phyloP scores from a whole-genome alignment of 805 yeast genomes.

The Starmerella tilneyi region DNA sequence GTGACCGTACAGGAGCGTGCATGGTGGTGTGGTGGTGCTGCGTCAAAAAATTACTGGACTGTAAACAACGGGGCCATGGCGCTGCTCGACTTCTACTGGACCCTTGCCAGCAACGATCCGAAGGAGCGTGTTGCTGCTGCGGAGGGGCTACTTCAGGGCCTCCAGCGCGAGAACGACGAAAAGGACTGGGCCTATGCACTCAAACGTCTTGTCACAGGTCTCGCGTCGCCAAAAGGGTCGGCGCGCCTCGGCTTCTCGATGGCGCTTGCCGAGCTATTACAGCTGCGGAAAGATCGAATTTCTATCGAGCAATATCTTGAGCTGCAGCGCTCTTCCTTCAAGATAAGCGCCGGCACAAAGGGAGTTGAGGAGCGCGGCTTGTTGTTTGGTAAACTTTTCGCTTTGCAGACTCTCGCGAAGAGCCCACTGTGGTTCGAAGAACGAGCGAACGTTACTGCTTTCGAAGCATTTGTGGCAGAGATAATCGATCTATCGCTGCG shows the following conservation, averaged over 20 bases:
- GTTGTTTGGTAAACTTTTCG: constrained; percentile 76
- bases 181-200: constrained; percentile 76
- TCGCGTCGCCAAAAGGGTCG: constrained; percentile 69
- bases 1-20: no score
- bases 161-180: constrained; percentile 32
- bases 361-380: constrained; percentile 77
- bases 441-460: constrained; percentile 28
- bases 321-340: constrained; percentile 33
- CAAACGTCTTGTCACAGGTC: constrained; percentile 66
- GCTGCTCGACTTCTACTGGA: constrained; percentile 55
- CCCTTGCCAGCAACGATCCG: constrained; percentile 65
- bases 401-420: constrained; percentile 63
- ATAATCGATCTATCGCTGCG: constrained; percentile 47
- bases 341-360: constrained; percentile 39
- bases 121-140: constrained; percentile 67
- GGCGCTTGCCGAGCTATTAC: constrained; percentile 58
- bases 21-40: neutral
- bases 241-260: constrained; percentile 83
- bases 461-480: constrained; percentile 36
- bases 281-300: constrained; percentile 29
- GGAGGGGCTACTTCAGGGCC: constrained; percentile 50
- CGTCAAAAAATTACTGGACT: neutral
- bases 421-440: constrained; percentile 34
- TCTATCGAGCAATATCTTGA: constrained; percentile 35
- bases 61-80: constrained; percentile 18